Conservation (phyloP, 805 yeast genomes). For the Alloascoidea hylecoeti region DNA sequence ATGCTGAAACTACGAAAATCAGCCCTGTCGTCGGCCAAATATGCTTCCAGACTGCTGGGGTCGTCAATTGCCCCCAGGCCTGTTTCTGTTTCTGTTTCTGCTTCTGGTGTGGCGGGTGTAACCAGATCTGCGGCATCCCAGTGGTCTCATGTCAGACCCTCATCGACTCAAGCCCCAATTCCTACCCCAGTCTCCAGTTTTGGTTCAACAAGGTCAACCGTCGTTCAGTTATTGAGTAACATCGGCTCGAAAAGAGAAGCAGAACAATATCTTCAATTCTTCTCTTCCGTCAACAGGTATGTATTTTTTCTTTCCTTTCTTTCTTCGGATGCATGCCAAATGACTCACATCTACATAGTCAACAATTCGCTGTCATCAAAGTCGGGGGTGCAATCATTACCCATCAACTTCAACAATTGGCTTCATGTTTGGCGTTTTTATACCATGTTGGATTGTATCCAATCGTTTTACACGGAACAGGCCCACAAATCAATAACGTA, state of each 20-base stretch:
- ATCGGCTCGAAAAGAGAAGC: slow-evolving; percentile 82
- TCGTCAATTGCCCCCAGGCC: no score
- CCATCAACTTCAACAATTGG: slow-evolving; percentile 67
- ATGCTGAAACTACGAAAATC: no score
- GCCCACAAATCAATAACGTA: slow-evolving; percentile 76
- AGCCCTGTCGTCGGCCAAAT: no score
- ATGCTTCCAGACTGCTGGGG: no score
- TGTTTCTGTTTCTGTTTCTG: slow-evolving; percentile 6
- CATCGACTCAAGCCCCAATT: no score
- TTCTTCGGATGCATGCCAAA: no score
- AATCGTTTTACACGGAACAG: slow-evolving; percentile 77
- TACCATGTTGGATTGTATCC: slow-evolving; percentile 83
- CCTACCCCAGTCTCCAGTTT: no score
- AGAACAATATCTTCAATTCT: slow-evolving; percentile 73
- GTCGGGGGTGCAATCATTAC: slow-evolving; percentile 88
- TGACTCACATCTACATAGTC: slow-evolving; percentile 38
- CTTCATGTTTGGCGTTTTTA: slow-evolving; percentile 72
- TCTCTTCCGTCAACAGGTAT: slow-evolving; percentile 49
- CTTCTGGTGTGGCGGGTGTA: slow-evolving; percentile 5
- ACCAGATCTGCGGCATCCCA: slow-evolving; percentile 8
- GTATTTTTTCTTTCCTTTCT: neutral
- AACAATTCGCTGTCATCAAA: slow-evolving; percentile 78
- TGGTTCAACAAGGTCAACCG: slow-evolving; percentile 74
- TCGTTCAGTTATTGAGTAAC: slow-evolving; percentile 67
- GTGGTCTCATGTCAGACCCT: no score